Base-by-base conservation (phyloP, 73 alveolate genomes). In the Paramecium primaurelia region DNA sequence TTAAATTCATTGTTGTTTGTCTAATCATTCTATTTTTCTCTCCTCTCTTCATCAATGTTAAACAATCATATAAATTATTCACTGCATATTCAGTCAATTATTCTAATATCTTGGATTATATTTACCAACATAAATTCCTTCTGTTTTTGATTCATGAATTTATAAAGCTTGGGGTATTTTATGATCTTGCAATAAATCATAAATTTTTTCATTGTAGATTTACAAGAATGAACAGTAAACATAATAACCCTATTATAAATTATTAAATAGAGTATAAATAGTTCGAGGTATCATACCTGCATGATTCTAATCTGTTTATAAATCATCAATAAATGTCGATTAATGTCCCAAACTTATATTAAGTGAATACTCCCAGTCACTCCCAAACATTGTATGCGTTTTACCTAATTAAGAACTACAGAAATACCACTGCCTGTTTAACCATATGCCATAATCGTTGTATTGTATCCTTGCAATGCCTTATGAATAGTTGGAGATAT, bases 21-120 rank as follows among this genome's bases (percentile, higher is more conserved):
- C 97, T 96, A 11, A 95, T 97, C 45, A 92, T 96, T 42, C 98
- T 93, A 59, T 92, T 96, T 40, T 90, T 88, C 26, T 96, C 96
- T 28, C 98, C 98, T 58, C 98, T 94, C 75, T 92, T 95, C 77
- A 97, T 93, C 14, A 97, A 88, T 16, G 93, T 95, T 58, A 92
- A 60, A 58, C 96, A 86, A 71, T 97, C 99, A 28, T 86, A 68
- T 7, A 86, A 92, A 40, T 88, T 88, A 10, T 89, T 44, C 25
- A 97, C 97, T 18, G 93, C 95, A 87, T 97, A 97, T 84, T 97
- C 99, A 34, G 97, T 83, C 14, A 97, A 80, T 9, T 96, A 96
- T 59, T 83, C 93, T n/a, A 18, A 14, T 0, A 54, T 54, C 69
- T 38, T 34, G 9, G 1, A 42, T 38, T 5, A 75, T 9, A 75